These are phyloP conservation scores for Corymbia citriodora DNA, from an alignment of 441 rosid genomes.

Conservation along the genomic window DNA sequence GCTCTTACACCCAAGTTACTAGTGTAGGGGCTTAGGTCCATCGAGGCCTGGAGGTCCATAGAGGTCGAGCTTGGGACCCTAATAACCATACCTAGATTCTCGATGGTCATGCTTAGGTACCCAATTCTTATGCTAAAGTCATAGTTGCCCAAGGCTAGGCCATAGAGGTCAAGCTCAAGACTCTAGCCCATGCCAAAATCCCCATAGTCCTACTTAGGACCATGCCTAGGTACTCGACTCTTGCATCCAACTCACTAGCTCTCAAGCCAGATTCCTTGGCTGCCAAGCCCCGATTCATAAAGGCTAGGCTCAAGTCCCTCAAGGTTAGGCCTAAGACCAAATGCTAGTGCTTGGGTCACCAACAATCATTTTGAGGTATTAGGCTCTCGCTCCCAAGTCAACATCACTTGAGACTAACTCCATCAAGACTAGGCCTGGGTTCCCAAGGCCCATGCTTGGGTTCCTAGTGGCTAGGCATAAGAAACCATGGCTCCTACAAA, in stretches of 20 bases:
- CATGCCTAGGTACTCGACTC: rapidly evolving
- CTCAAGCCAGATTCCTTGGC: not conserved
- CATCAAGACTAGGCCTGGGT: not conserved
- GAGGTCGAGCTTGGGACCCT: too few relatives aligned
- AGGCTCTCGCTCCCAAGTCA: not conserved
- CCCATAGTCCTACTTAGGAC: rapidly evolving
- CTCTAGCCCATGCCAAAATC: not conserved
- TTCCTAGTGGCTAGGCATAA: not conserved
- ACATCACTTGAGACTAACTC: not conserved
- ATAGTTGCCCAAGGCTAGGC: not conserved
- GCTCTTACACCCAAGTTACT: rapidly evolving
- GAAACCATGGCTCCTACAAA: not conserved
- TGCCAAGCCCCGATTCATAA: rapidly evolving
- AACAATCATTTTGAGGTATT: rapidly evolving
- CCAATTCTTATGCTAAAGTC: not conserved
- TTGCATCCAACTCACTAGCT: rapidly evolving
- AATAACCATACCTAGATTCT: not conserved
- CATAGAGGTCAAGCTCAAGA: not conserved
- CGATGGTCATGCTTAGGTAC: not conserved
- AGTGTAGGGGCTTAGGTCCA: not conserved
- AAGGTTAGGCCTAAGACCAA: not conserved
- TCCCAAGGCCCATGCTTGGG: rapidly evolving
- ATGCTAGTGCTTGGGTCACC: not conserved
- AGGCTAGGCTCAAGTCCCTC: not conserved
- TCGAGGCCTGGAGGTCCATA: not conserved